A percentile compares a stretch with the other conserved stretches of the same genome.
Evolutionary conservation across 257 asterid species (phyloP).

Genomic region (Avicennia marina): DNA sequence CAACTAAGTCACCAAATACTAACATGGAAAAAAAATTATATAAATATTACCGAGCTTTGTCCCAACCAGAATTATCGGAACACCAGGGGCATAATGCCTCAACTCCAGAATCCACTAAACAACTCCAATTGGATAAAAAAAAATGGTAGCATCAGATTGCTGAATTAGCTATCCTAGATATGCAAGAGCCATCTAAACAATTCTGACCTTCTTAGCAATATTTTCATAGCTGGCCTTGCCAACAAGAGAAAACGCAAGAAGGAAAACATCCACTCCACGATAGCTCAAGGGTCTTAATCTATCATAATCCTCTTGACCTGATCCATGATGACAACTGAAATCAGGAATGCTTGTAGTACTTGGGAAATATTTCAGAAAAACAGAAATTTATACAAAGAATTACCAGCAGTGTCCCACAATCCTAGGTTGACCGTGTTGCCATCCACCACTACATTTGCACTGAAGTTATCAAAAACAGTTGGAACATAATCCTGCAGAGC

Average conservation of each 20-base stretch:
- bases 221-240: slow-evolving; percentile 82
- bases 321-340: slow-evolving; percentile 2
- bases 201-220: slow-evolving; percentile 62
- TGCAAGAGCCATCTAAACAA: background rate
- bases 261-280: slow-evolving; percentile 81
- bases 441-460: slow-evolving; percentile 73
- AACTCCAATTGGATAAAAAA: slow-evolving; percentile 3
- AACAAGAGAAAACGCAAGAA: slow-evolving; percentile 73
- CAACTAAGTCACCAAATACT: background rate
- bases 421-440: slow-evolving; percentile 72
- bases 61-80: slow-evolving; percentile 76
- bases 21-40: background rate
- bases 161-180: background rate
- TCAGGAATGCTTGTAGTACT: background rate
- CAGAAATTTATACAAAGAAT: slow-evolving; percentile 11
- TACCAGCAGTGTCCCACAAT: slow-evolving; percentile 82
- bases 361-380: background rate
- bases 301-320: slow-evolving; percentile 77
- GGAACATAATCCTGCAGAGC: slow-evolving; percentile 67
- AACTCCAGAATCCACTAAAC: slow-evolving; percentile 73
- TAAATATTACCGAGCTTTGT: slow-evolving; percentile 61
- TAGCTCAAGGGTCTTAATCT: slow-evolving; percentile 72
- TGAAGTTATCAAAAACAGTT: slow-evolving; percentile 75
- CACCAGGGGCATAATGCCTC: slow-evolving; percentile 77
- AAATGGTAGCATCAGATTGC: slow-evolving; percentile 9